These are phyloP conservation scores for Malassezia sp. DNA, from an alignment of 1,284 basidiomycete genomes.

Conservation along the genomic window DNA sequence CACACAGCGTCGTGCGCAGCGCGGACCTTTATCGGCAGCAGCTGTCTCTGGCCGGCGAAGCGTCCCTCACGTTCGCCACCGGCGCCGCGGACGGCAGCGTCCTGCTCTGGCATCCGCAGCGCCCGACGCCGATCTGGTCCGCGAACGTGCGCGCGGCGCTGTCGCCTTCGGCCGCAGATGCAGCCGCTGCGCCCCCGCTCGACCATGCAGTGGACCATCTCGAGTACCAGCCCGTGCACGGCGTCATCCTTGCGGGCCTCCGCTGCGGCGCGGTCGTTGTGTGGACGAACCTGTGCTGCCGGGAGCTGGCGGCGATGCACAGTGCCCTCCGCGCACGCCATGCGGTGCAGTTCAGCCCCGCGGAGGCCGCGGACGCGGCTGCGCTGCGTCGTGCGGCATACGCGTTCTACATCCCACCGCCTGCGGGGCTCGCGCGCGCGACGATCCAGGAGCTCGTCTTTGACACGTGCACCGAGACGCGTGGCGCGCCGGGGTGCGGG, in stretches of 20 bases:
- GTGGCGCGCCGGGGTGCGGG: too few relatives aligned
- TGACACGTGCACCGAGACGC: conserved; percentile 6
- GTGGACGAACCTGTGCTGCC: conserved; percentile 28
- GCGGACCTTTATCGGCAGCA: conserved; percentile 31
- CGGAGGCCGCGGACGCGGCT: neutral
- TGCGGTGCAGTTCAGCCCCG: neutral
- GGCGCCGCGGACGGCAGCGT: conserved; percentile 40
- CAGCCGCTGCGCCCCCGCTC: conserved; percentile 11
- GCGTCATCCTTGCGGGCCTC: conserved; percentile 32
- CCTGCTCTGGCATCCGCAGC: conserved; percentile 29
- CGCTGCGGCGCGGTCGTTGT: conserved; percentile 28
- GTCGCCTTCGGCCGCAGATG: too few relatives aligned
- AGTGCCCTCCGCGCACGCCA: neutral
- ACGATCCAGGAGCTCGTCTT: neutral
- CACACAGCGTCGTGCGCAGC: conserved; percentile 28
- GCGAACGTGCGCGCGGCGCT: conserved; percentile 8
- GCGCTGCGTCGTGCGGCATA: neutral
- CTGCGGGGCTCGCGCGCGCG: neutral
- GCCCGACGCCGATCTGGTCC: conserved; percentile 29
- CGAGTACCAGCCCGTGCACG: conserved; percentile 27
- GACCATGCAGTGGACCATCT: conserved; percentile 17
- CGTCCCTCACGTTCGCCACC: conserved; percentile 32
- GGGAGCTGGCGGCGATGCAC: conserved; percentile 21
- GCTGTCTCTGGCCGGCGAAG: conserved; percentile 28
- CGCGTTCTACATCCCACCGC: too few relatives aligned